Base-by-base conservation (phyloP, 78 protist species). In the Mantamonas sphyraenae region DNA sequence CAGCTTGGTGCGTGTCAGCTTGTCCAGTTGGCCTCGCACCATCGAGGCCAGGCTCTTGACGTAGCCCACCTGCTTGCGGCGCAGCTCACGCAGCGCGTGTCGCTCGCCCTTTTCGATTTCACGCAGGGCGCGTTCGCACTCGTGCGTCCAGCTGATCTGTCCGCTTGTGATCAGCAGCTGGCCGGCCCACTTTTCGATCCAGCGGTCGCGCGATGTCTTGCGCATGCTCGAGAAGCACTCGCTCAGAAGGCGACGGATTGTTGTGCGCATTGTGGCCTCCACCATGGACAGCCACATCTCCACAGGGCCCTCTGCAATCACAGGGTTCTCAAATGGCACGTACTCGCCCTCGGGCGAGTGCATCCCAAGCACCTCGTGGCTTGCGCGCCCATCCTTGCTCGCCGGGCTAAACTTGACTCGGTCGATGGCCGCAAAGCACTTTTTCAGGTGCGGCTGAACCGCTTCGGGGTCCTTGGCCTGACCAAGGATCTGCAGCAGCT, bases 401-500 rank as follows among this genome's bases (percentile, higher is more conserved):
- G 53, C 39, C 2, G 39, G 45, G 51, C 0, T 28, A 64, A 77
- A 56, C 60, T 68, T 69, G 57, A 79, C 70, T 33, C 31, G 28
- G 63, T 77, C 31, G 60, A 84, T 61, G 34, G 64, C 89, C 33
- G 67, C 82, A 57, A 91, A 91, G 80, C 83, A 85, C 64, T 91
- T 91, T 42, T 74, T 73, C 24, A 91, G 31, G 73, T 85, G 90
- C 26, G 72, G 79, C 73, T 85, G 88, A 16, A 87, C 87, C 5
- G 84, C 76, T 56, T 24, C 7, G 30, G 89, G 93, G 58, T 91
- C 85, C 10, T 64, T 2, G 3, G 93, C 53, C 65, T 86, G 87
- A 20, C 93, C 96, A 19, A 92, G 71, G 55, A 88, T 85, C 72
- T 88, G 88, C 34, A 92, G 85, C 28, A 92, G 64, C 45, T 92